Conservation (phyloP, 768 basidiomycete genomes). For the Leucocoprinus birnbaumii region DNA sequence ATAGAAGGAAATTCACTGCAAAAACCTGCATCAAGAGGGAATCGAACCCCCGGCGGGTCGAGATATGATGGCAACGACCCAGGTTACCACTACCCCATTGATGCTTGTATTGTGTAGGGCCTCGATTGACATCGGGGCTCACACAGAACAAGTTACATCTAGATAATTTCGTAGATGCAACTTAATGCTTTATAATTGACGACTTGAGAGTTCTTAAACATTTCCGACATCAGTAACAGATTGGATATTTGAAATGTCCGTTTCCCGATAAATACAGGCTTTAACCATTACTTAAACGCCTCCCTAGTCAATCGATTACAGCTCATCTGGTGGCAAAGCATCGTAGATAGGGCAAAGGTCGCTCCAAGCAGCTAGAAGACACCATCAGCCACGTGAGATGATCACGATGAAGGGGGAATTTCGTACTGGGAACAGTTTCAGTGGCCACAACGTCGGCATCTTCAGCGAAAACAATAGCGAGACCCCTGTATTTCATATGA, state of each 20-base stretch:
- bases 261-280: too few species aligned
- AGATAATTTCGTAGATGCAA: too few species aligned
- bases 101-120: too few species aligned
- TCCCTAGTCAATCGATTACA: too few species aligned
- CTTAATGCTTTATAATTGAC: too few species aligned
- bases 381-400: not conserved
- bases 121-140: too few species aligned
- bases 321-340: constrained; percentile 2
- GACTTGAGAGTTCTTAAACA: too few species aligned
- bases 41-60: constrained; percentile 90
- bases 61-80: constrained; percentile 22
- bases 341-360: constrained; percentile 23
- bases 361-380: constrained; percentile 20
- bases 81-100: constrained; percentile 20
- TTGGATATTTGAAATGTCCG: too few species aligned
- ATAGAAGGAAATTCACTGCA: too few species aligned
- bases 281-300: too few species aligned
- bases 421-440: not conserved
- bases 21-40: constrained; percentile 87
- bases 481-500: constrained; percentile 20
- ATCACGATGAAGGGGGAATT: not conserved
- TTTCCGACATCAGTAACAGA: too few species aligned
- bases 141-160: too few species aligned
- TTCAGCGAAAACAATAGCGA: constrained; percentile 33
- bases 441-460: constrained; percentile 15